phyloP scores from a whole-genome alignment of 2,329 filamentous ascomycete species.

The Pyricularia pennisetigena region DNA sequence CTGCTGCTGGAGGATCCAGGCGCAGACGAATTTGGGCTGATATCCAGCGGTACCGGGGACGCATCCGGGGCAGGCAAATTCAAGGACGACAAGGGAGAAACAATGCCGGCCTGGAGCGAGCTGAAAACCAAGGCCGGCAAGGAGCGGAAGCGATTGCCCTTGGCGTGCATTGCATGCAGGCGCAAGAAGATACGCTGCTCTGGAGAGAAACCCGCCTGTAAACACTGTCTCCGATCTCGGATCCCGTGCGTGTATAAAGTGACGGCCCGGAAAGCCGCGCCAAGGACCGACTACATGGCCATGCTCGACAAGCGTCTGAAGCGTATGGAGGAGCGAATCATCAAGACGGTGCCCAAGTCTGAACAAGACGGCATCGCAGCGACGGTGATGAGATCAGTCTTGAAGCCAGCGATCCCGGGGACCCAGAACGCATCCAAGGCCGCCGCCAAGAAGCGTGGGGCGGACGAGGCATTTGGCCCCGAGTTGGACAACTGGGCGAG shows the following conservation, averaged over 20 bases:
- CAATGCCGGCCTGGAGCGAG: slow-evolving; percentile 62
- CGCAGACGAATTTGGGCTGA: slow-evolving; percentile 49
- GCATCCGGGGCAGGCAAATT: slow-evolving; percentile 36
- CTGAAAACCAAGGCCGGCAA: slow-evolving; percentile 90
- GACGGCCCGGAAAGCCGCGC: slow-evolving; percentile 85
- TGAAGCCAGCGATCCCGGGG: slow-evolving; percentile 66
- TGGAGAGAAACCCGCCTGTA: slow-evolving; percentile 94
- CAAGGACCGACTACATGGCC: slow-evolving; percentile 95
- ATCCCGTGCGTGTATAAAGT: slow-evolving; percentile 98
- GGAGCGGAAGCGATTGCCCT: slow-evolving; percentile 81
- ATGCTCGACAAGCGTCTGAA: slow-evolving; percentile 96
- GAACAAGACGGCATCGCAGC: slow-evolving; percentile 57
- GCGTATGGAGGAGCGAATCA: slow-evolving; percentile 95
- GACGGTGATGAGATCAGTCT: slow-evolving; percentile 66
- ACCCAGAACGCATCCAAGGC: slow-evolving; percentile 39
- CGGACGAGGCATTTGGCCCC: slow-evolving; percentile 77
- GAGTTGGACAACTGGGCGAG: slow-evolving; percentile 77
- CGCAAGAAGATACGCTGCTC: slow-evolving; percentile 98
- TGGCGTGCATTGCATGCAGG: slow-evolving; percentile 91
- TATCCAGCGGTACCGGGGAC: slow-evolving; percentile 34
- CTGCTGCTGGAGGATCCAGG: slow-evolving; percentile 38
- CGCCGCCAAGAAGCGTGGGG: slow-evolving; percentile 66
- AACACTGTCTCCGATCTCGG: slow-evolving; percentile 84
- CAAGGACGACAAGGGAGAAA: slow-evolving; percentile 49
- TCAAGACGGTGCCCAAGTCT: slow-evolving; percentile 86